These are phyloP conservation scores for Trametes maxima DNA, from an alignment of 768 basidiomycete genomes.

Conservation along the genomic window DNA sequence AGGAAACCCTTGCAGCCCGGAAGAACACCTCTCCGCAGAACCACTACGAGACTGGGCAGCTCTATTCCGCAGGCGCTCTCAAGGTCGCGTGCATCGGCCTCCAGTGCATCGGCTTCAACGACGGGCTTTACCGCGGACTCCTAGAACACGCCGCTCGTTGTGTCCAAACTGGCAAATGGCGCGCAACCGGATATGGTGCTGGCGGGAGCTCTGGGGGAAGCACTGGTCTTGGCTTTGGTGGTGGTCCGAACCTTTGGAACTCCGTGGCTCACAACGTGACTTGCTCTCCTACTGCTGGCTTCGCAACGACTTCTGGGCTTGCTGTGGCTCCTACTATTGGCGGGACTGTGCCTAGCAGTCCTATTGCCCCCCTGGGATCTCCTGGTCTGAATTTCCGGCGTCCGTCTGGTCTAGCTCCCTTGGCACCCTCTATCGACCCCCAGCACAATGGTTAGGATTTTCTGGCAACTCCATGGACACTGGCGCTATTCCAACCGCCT, in stretches of 20 bases:
- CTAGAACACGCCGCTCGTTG: slow-evolving; percentile 64
- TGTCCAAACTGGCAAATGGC: slow-evolving; percentile 34
- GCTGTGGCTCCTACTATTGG: neutral
- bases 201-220: neutral
- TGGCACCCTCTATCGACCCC: neutral
- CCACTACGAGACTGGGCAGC: slow-evolving; percentile 70
- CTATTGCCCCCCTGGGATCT: neutral
- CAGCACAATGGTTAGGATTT: neutral
- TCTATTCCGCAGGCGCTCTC: slow-evolving; percentile 73
- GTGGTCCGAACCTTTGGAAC: neutral
- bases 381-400: neutral
- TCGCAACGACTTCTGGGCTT: neutral
- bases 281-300: neutral
- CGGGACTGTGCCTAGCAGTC: slow-evolving; percentile 3
- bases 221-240: slow-evolving; percentile 1
- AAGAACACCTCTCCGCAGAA: slow-evolving; percentile 82
- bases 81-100: slow-evolving; percentile 73
- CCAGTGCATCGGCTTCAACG: slow-evolving; percentile 78
- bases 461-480: too few species aligned
- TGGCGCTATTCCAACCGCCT: too few species aligned
- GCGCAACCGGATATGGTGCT: slow-evolving; percentile 12
- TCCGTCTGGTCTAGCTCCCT: neutral
- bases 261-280: neutral
- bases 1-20: slow-evolving; percentile 68
- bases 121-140: slow-evolving; percentile 61